These are phyloP conservation scores for Castanea crenata DNA, from an alignment of 306 rosid genomes.

Conservation along the genomic window DNA sequence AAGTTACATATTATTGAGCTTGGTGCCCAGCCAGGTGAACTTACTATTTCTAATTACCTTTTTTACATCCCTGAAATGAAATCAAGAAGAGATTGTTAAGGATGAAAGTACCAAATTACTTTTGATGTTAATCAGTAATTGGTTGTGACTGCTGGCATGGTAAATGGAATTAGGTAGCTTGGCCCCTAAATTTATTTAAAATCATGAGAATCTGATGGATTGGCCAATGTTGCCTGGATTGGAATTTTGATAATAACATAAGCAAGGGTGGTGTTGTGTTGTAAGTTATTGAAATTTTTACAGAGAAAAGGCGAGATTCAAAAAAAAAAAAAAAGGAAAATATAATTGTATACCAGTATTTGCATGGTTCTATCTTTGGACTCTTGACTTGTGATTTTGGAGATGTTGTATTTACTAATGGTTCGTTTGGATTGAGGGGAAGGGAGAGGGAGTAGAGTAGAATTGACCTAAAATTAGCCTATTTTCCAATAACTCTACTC, in stretches of 20 bases:
- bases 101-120: background rate
- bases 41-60: slow-evolving; percentile 14
- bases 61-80: background rate
- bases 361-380: background rate
- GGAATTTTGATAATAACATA: background rate
- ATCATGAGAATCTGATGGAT: background rate
- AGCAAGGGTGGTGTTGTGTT: background rate
- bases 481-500: too few species aligned
- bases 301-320: background rate
- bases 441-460: too few species aligned
- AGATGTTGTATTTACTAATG: background rate
- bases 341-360: background rate
- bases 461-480: too few species aligned
- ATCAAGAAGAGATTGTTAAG: background rate
- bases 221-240: background rate
- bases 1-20: slow-evolving; percentile 94
- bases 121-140: background rate
- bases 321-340: background rate
- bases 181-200: background rate
- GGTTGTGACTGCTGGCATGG: background rate
- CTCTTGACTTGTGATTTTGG: background rate
- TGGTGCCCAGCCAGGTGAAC: slow-evolving; percentile 98
- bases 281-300: background rate
- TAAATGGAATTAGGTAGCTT: background rate
- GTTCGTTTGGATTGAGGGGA: background rate